These are phyloP conservation scores for Tulasnella sp. DNA, from an alignment of 768 basidiomycete species.

Conservation along the genomic window DNA sequence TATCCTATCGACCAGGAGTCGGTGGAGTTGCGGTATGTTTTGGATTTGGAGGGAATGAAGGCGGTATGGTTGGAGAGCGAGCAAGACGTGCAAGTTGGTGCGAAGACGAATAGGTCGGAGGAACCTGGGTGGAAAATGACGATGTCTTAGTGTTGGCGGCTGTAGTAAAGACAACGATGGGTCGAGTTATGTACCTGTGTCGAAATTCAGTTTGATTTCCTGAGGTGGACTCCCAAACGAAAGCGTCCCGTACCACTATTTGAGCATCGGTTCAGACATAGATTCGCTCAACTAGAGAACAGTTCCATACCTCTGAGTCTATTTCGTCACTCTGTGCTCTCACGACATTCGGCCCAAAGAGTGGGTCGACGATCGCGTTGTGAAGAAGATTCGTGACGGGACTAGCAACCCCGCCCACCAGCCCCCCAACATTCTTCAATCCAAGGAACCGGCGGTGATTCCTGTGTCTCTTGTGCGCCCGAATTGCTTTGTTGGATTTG, in stretches of 20 bases:
- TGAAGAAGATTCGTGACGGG: neutral
- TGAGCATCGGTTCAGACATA: neutral
- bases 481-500: neutral
- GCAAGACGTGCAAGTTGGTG: slow-evolving; percentile 15
- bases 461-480: neutral
- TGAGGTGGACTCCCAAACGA: slow-evolving; percentile 20
- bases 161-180: neutral
- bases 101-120: slow-evolving; percentile 16
- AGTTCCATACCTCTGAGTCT: neutral
- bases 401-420: neutral
- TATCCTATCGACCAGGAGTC: slow-evolving; percentile 17
- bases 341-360: slow-evolving; percentile 26
- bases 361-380: neutral
- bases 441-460: slow-evolving; percentile 2
- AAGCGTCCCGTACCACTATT: slow-evolving; percentile 26
- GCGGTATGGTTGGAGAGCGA: slow-evolving; percentile 26
- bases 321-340: neutral
- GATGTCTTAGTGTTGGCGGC: neutral
- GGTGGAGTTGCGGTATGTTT: slow-evolving; percentile 5
- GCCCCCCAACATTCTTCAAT: neutral
- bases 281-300: neutral
- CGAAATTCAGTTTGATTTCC: slow-evolving; percentile 26
- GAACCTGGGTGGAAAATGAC: neutral
- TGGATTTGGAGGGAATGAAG: slow-evolving; percentile 1
- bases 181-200: neutral